phyloP scores from a whole-genome alignment of 805 yeast species.

The Starmerella tilneyi region DNA sequence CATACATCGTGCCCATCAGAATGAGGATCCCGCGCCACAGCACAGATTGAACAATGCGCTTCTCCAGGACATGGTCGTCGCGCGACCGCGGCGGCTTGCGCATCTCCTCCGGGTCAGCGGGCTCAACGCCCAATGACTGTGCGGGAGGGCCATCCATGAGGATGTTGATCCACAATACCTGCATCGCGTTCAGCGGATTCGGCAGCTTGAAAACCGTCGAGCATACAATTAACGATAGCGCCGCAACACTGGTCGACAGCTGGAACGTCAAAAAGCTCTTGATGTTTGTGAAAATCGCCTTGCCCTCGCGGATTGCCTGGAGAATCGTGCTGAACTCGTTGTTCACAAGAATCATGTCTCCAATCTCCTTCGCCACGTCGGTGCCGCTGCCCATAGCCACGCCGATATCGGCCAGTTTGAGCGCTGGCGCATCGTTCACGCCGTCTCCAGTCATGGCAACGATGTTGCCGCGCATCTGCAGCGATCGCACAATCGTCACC shows the following conservation, averaged over 20 bases:
- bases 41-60: conserved; percentile 57
- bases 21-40: conserved; percentile 68
- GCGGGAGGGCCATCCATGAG: conserved; percentile 99
- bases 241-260: conserved; percentile 91
- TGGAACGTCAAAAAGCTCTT: conserved; percentile 93
- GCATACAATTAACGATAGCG: conserved; percentile 76
- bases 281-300: conserved; percentile 91
- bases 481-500: conserved; percentile 39
- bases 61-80: conserved; percentile 71
- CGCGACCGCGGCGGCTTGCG: conserved; percentile 90
- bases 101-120: conserved; percentile 94
- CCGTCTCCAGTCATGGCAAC: conserved; percentile 99
- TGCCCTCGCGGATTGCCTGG: conserved; percentile 92
- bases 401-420: conserved; percentile 91
- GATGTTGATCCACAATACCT: conserved; percentile 92
- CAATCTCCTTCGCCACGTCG: conserved; percentile 96
- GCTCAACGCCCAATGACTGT: conserved; percentile 93
- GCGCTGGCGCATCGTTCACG: conserved; percentile 97
- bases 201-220: conserved; percentile 81
- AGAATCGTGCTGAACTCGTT: conserved; percentile 93
- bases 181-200: conserved; percentile 96
- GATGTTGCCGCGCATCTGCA: conserved; percentile 68
- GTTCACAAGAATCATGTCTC: conserved; percentile 94
- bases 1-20: conserved; percentile 73
- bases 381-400: conserved; percentile 87